Evolutionary conservation across 2,329 filamentous ascomycete species (phyloP).

Genomic region (Fusarium penzigii): DNA sequence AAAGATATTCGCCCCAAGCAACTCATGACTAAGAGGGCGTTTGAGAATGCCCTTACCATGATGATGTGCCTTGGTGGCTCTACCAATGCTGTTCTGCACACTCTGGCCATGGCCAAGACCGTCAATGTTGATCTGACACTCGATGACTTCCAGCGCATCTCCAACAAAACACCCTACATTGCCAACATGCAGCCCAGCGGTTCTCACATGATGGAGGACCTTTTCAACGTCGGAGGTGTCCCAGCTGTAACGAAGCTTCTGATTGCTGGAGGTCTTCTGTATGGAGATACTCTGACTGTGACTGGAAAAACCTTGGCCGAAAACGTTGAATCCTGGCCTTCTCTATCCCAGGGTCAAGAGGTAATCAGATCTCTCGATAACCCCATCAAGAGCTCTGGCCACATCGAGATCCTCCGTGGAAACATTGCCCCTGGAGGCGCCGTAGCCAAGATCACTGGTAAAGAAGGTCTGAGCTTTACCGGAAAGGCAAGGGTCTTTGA

Average conservation of each 20-base stretch:
- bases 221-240: conserved; percentile 83
- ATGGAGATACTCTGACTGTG: conserved; percentile 77
- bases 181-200: conserved; percentile 84
- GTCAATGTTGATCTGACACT: conserved; percentile 76
- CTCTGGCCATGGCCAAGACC: conserved; percentile 87
- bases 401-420: conserved; percentile 81
- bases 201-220: conserved; percentile 83
- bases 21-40: conserved; percentile 75
- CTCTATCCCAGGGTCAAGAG: conserved; percentile 71
- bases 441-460: conserved; percentile 93
- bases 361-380: conserved; percentile 78
- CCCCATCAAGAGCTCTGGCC: conserved; percentile 78
- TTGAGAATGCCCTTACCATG: conserved; percentile 86
- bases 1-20: conserved; percentile 79
- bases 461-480: conserved; percentile 79
- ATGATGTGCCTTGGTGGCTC: conserved; percentile 91
- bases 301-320: conserved; percentile 81
- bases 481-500: conserved; percentile 82
- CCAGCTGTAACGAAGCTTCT: conserved; percentile 85
- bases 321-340: conserved; percentile 75
- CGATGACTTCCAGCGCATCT: conserved; percentile 80
- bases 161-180: conserved; percentile 81
- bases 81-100: conserved; percentile 86
- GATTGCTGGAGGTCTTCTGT: conserved; percentile 71
- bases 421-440: conserved; percentile 85